Conservation (phyloP, 371 early-diverging fungal genomes). For the Aphelidium insulamus region DNA sequence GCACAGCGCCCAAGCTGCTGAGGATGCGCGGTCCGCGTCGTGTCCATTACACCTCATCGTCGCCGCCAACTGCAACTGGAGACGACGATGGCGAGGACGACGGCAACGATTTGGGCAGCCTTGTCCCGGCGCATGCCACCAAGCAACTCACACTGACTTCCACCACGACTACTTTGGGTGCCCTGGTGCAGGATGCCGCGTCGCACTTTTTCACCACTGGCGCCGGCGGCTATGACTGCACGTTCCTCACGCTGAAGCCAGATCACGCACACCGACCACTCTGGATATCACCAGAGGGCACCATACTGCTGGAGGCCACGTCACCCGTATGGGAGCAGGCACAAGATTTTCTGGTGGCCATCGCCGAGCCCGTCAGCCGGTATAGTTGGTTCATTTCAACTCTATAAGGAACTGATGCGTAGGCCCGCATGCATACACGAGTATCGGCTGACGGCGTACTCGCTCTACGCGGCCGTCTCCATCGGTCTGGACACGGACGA, state of each 20-base stretch:
- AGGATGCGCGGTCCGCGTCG: no score
- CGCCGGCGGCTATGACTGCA: slow-evolving; percentile 2
- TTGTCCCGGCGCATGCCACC: no score
- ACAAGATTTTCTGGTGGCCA: slow-evolving; percentile 94
- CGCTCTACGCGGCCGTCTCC: slow-evolving; percentile 97
- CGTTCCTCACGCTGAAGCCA: slow-evolving; percentile 35
- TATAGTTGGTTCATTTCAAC: slow-evolving; percentile 8
- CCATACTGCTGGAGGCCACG: slow-evolving; percentile 92
- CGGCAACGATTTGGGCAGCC: no score
- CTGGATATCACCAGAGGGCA: slow-evolving; percentile 82
- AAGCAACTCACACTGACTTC: no score
- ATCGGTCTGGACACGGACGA: slow-evolving; percentile 92
- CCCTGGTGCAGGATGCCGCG: no score
- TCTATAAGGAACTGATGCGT: background rate
- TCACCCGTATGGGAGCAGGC: slow-evolving; percentile 86
- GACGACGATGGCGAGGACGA: no score
- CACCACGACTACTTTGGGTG: no score
- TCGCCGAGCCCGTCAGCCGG: slow-evolving; percentile 93
- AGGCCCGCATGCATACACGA: slow-evolving; percentile 95
- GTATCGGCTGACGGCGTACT: slow-evolving; percentile 92
- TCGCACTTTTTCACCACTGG: no score
- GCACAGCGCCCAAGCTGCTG: no score
- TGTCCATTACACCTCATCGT: no score
- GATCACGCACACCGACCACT: slow-evolving; percentile 76
- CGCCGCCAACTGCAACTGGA: no score